These are phyloP conservation scores for Neodidymelliopsis sp. DNA, from an alignment of 2,329 filamentous ascomycete species.

Conservation along the genomic window DNA sequence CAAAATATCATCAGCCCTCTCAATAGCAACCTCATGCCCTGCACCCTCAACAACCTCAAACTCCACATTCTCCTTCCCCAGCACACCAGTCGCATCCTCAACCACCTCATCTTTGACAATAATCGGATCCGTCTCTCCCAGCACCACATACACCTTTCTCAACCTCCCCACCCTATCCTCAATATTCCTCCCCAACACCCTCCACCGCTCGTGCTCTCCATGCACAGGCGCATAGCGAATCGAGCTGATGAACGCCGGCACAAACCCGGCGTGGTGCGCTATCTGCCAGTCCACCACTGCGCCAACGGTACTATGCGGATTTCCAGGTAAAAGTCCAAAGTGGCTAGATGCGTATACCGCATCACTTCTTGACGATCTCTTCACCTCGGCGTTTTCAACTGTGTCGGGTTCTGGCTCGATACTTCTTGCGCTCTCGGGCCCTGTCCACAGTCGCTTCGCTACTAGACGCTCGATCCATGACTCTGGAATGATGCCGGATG, in stretches of 20 bases:
- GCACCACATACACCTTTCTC: slow-evolving; percentile 67
- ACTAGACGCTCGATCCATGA: slow-evolving; percentile 59
- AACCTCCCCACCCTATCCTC: slow-evolving; percentile 47
- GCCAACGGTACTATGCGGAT: slow-evolving; percentile 64
- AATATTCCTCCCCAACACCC: slow-evolving; percentile 56
- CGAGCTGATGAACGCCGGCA: slow-evolving; percentile 73
- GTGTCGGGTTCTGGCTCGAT: slow-evolving; percentile 38
- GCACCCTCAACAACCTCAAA: slow-evolving; percentile 63
- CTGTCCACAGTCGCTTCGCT: slow-evolving; percentile 41
- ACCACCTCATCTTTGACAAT: slow-evolving; percentile 70
- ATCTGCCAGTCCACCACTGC: slow-evolving; percentile 75
- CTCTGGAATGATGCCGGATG: slow-evolving; percentile 66
- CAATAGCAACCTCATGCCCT: slow-evolving; percentile 75
- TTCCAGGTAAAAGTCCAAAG: slow-evolving; percentile 57
- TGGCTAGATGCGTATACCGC: slow-evolving; percentile 34
- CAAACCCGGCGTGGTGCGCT: slow-evolving; percentile 69
- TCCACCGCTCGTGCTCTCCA: slow-evolving; percentile 69
- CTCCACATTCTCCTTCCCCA: slow-evolving; percentile 63
- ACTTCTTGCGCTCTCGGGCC: slow-evolving; percentile 24
- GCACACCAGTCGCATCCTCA: slow-evolving; percentile 64
- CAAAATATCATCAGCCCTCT: slow-evolving; percentile 65
- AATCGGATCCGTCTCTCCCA: slow-evolving; percentile 72
- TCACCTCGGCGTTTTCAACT: slow-evolving; percentile 27
- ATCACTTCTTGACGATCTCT: slow-evolving; percentile 10
- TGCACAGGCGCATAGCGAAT: slow-evolving; percentile 75